Conservation (phyloP, 2,329 filamentous ascomycete genomes). For the Piedraia hortae region DNA sequence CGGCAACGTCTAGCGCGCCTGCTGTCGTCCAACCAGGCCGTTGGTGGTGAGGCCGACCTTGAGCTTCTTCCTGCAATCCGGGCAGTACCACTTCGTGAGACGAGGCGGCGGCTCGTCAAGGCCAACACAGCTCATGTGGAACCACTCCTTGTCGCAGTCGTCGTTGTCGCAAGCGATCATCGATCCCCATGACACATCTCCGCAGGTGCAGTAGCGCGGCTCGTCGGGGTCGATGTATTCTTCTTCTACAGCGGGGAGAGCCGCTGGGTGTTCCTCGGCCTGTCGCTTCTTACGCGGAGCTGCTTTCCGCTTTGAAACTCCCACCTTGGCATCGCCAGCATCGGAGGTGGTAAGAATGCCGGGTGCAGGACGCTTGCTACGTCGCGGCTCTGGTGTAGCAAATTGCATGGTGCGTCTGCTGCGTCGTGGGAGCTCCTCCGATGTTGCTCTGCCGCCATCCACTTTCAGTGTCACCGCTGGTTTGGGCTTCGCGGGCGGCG, state of each 20-base stretch:
- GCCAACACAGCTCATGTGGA: slow-evolving; percentile 52
- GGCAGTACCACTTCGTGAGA: slow-evolving; percentile 65
- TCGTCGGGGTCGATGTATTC: slow-evolving; percentile 43
- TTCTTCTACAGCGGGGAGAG: slow-evolving; percentile 3
- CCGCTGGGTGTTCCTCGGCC: slow-evolving; percentile 2
- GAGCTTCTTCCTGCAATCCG: slow-evolving; percentile 35
- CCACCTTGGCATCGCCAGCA: slow-evolving; percentile 33
- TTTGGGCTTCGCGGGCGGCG: slow-evolving; percentile 18
- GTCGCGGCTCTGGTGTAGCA: slow-evolving; percentile 14
- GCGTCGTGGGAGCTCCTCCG: slow-evolving; percentile 2
- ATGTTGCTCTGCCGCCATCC: no score
- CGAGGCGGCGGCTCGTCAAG: slow-evolving; percentile 39
- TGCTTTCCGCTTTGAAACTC: slow-evolving; percentile 43
- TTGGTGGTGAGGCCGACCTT: slow-evolving; percentile 10
- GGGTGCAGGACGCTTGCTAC: slow-evolving; percentile 42
- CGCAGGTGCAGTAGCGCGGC: slow-evolving; percentile 50
- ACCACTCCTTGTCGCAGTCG: slow-evolving; percentile 64
- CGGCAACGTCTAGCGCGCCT: no score
- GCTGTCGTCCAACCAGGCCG: slow-evolving; percentile 3
- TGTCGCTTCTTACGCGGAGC: slow-evolving; percentile 35
- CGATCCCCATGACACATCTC: slow-evolving; percentile 50
- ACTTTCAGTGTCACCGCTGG: slow-evolving; percentile 4
- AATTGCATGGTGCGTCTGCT: slow-evolving; percentile 2
- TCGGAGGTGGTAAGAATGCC: slow-evolving; percentile 35
- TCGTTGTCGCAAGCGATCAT: slow-evolving; percentile 67